Evolutionary conservation across 495 filamentous ascomycete species (phyloP), one percentile per base, ranked within the genome.

Genomic region (Neurospora sp.): DNA sequence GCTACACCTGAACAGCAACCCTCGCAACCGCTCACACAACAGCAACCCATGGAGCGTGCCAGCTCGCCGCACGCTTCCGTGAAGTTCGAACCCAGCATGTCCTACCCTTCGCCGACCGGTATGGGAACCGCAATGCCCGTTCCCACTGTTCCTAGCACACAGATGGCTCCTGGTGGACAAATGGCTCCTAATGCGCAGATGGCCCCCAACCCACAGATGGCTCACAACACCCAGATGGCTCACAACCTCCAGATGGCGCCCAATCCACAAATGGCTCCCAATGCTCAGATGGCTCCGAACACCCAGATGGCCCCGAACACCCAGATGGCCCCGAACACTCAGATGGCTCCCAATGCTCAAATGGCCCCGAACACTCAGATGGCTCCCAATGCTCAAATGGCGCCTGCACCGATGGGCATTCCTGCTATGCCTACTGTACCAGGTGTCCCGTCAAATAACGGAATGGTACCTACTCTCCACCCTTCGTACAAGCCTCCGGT

Each of bases 1-100:
- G 54, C 62, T 18, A 76, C 76, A 40, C 59, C 76, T 5, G 77
- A 81, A 7, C 77, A 78, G 70, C 79, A 77, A 54, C 70, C 42
- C n/a, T 72, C 59, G 20, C 75, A 72, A 41, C 59, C 35, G 48
- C 48, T 71, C 20, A 72, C 72, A 37, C 77, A 75, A 18, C 76
- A 79, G 31, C 46, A 77, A 18, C 40, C 88, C 70, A 86, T 92
- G 75, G 92, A 96, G 66, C 90, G 91, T 48, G 88, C 88, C 66
- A 86, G 84, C 71, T 92, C 92, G 39, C 87, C 92, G 31, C 92
- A 93, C 79, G 85, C 88, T 35, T 91, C 89, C 4, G 91, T 94
- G 74, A 78, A 82, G 70, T 82, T 79, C 80, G 10, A 79, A 72
- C 7, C 78, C 74, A 78, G 77, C 74, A 73, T 77, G 10, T 76